These are phyloP conservation scores for Artomyces pyxidatus DNA, from an alignment of 768 basidiomycete species.

Conservation along the genomic window DNA sequence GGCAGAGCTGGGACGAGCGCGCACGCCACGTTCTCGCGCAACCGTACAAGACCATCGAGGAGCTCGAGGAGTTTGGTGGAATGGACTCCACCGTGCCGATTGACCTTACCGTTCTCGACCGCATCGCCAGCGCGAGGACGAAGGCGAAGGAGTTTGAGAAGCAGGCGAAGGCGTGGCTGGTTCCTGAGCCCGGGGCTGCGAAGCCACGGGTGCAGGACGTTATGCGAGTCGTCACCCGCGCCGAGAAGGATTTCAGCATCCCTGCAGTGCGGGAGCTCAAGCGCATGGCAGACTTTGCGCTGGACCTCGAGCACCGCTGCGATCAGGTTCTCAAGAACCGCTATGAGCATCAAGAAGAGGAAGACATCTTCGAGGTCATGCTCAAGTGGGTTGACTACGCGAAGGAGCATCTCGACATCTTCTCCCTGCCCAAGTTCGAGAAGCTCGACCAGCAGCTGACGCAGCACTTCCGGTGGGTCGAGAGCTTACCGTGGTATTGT, in stretches of 20 bases:
- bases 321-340: constrained; percentile 64
- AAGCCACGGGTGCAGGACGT: constrained; percentile 66
- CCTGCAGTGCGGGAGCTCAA: constrained; percentile 57
- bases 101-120: constrained; percentile 55
- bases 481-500: constrained; percentile 75
- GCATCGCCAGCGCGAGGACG: constrained; percentile 51
- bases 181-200: constrained; percentile 42
- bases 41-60: constrained; percentile 65
- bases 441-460: constrained; percentile 61
- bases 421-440: constrained; percentile 65
- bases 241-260: constrained; percentile 74
- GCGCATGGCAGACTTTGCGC: constrained; percentile 66
- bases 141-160: constrained; percentile 77
- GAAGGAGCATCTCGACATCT: constrained; percentile 62
- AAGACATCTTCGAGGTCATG: constrained; percentile 67
- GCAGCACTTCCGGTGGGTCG: constrained; percentile 62
- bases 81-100: constrained; percentile 63
- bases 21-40: constrained; percentile 60
- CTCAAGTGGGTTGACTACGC: constrained; percentile 69
- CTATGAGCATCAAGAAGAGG: constrained; percentile 45
- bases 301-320: constrained; percentile 68
- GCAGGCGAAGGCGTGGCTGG: constrained; percentile 65
- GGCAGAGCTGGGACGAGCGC: constrained; percentile 69
- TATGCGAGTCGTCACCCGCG: constrained; percentile 55
- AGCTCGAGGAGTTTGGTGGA: constrained; percentile 65